These are phyloP conservation scores for Eucalyptus marginata DNA, from an alignment of 345 rosid genomes.

Conservation along the genomic window DNA sequence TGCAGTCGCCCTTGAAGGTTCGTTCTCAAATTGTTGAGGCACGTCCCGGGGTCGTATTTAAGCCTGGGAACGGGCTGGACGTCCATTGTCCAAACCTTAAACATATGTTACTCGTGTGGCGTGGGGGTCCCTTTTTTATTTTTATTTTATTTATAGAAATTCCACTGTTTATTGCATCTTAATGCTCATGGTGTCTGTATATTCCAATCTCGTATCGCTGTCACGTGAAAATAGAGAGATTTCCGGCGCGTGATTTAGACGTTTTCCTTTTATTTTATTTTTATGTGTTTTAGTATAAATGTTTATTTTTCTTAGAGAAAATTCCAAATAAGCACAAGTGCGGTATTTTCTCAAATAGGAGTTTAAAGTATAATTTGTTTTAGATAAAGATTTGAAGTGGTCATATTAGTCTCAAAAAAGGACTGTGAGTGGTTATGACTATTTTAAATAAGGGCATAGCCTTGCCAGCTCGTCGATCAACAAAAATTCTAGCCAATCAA, in stretches of 20 bases:
- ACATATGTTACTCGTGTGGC: not conserved
- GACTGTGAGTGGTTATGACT: accelerated
- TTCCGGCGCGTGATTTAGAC: not conserved
- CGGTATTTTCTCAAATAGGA: accelerated
- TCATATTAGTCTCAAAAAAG: accelerated
- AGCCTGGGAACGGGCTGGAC: not conserved
- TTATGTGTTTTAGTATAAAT: too few relatives aligned
- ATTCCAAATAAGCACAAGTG: accelerated
- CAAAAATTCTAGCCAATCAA: accelerated
- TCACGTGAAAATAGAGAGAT: not conserved
- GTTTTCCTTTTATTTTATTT: too few relatives aligned
- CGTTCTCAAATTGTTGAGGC: not conserved
- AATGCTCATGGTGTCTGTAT: not conserved
- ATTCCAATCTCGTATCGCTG: not conserved
- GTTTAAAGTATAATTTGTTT: too few relatives aligned
- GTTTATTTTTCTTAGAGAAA: accelerated
- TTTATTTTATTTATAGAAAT: not conserved
- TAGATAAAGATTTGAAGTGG: too few relatives aligned
- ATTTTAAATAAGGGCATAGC: too few relatives aligned
- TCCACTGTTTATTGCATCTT: not conserved
- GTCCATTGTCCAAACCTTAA: not conserved
- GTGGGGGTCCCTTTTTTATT: not conserved
- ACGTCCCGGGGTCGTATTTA: not conserved
- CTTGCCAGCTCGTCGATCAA: accelerated
- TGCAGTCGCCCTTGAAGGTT: not conserved